Base-by-base conservation (phyloP, 225 moss, liverwort and hornwort species). In the Marchantia paleacea region DNA sequence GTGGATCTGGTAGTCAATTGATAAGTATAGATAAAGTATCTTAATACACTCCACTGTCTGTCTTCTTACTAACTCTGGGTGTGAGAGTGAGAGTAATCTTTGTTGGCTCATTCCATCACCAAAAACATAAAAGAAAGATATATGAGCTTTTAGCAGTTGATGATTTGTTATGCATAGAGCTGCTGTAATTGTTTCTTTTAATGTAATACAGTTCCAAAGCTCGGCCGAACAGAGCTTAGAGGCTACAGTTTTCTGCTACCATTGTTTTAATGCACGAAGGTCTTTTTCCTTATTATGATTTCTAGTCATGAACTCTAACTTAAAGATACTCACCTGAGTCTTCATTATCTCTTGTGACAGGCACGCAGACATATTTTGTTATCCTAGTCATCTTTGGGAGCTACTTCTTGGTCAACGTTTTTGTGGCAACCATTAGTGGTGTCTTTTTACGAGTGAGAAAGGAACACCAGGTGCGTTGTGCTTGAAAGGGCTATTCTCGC, bases 321-420 rank as follows among this genome's bases (percentile, higher is more conserved):
- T 39, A 5, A 5, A 39, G 39, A 39, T 39, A 2, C 5, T 39
- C 39, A 39, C 39, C 39, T 39, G 9, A 0, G 65, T 28, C 66
- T 66, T 10, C 11, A 14, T 48, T 48, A 39, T 55, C 10, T 0
- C 51, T 24, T 50, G 19, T 60, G 61, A 77, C 60, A 77, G 67
- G n/a, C 29, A 18, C 76, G 92, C 93, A 93, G 71, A 69, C 82
- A 11, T 97, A 88, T 72, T 93, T 79, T 25, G 58, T 88, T 9
- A 18, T 90, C 2, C 87, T 90, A 79, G 74, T 91, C 29, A 90
- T 97, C 13, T 73, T 91, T 76, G 97, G 95, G 68, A 84, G 89
- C 72, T 97, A 95, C 30, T 97, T 97, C 81, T 39, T 90, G n/a
- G 89, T 95, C 18, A 97, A 92, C 81, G 89, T 97, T 19, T 93